These are phyloP conservation scores for Glutinoglossum americanum DNA, from an alignment of 495 filamentous ascomycete genomes.

Conservation along the genomic window DNA sequence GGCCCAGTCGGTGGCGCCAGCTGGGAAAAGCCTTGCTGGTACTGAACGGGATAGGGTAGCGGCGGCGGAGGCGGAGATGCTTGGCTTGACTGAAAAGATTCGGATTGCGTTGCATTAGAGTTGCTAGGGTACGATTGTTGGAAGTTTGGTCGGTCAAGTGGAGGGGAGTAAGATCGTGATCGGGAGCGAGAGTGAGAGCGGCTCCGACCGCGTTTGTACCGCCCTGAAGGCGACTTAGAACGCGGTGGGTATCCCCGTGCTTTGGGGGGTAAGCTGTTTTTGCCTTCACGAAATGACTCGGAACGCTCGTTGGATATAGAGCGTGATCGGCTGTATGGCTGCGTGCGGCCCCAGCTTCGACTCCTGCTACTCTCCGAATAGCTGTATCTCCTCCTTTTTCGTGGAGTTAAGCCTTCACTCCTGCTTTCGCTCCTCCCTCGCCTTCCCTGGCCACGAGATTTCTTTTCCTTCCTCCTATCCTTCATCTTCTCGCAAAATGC, in stretches of 20 bases:
- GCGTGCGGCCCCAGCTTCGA: conserved; percentile 8
- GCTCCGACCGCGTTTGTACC: not conserved
- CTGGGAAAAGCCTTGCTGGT: not conserved
- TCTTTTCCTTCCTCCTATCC: conserved; percentile 23
- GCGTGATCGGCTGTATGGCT: conserved; percentile 5
- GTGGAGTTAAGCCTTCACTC: conserved; percentile 20
- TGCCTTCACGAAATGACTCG: not conserved
- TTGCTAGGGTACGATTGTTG: not conserved
- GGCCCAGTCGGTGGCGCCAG: not conserved
- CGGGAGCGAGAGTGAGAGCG: conserved; percentile 10
- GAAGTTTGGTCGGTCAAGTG: conserved; percentile 6
- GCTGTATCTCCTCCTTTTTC: conserved; percentile 25
- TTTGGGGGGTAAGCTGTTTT: not conserved
- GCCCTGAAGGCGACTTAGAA: not conserved
- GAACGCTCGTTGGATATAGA: conserved; percentile 6
- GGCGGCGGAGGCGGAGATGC: not conserved
- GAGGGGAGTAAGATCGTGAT: conserved; percentile 29
- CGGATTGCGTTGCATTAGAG: not conserved
- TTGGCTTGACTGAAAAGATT: not conserved
- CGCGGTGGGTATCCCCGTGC: not conserved
- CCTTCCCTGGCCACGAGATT: not conserved
- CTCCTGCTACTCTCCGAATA: conserved; percentile 21
- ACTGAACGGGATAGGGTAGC: not conserved
- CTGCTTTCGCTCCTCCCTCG: conserved; percentile 14
- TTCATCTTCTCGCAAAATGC: conserved; percentile 69